phyloP scores from a whole-genome alignment of 2,329 filamentous ascomycete species.

The Alternaria ventricosa region DNA sequence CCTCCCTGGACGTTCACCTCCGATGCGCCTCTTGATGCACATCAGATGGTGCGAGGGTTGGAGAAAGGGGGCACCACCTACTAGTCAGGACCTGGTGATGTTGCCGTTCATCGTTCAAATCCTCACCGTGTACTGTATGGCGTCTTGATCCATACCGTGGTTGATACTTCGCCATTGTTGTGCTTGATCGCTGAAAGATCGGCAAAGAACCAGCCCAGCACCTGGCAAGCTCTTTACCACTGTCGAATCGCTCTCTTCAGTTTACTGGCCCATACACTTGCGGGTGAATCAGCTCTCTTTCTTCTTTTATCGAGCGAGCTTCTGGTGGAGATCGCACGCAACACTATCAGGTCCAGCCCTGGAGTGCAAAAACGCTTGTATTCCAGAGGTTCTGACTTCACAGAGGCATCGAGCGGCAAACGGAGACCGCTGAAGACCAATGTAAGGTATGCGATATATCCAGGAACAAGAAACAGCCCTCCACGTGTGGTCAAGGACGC shows the following conservation, averaged over 20 bases:
- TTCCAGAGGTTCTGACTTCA: background rate
- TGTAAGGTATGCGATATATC: no score
- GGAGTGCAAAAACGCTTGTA: background rate
- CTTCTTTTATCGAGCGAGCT: background rate
- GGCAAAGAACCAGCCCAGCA: background rate
- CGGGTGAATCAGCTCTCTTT: background rate
- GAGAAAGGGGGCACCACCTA: background rate
- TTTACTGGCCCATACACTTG: background rate
- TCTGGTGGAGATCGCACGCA: background rate
- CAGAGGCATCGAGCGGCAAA: background rate
- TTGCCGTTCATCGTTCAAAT: background rate
- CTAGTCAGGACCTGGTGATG: background rate
- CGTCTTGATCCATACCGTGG: background rate
- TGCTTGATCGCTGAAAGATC: background rate
- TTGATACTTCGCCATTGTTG: background rate
- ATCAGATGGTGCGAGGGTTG: background rate
- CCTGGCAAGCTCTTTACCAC: background rate
- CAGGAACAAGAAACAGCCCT: background rate
- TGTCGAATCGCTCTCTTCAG: background rate
- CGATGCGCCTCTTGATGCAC: background rate
- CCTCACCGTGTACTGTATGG: background rate
- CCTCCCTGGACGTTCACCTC: background rate
- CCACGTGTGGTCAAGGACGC: background rate
- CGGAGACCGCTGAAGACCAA: background rate
- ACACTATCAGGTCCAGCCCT: background rate